Percentiles rank a stretch among this genome's conserved stretches.
Evolutionary conservation across 768 basidiomycete species (phyloP).

Genomic region (Leucocoprinus birnbaumii): DNA sequence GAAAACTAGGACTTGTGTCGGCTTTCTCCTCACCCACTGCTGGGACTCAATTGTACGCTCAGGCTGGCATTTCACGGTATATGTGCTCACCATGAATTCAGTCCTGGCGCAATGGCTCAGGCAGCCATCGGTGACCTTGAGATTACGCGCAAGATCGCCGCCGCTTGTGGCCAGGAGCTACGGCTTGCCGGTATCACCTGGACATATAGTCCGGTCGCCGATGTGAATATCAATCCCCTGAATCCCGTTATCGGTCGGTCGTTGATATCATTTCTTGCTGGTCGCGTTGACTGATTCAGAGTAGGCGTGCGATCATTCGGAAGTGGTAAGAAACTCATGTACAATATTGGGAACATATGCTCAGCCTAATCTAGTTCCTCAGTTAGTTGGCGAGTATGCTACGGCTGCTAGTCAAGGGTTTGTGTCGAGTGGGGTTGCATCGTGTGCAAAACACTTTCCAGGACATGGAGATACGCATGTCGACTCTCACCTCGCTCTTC

Average conservation of each 20-base stretch:
- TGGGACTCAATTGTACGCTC: slow-evolving; percentile 66
- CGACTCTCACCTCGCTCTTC: slow-evolving; percentile 68
- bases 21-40: slow-evolving; percentile 56
- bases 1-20: slow-evolving; percentile 55
- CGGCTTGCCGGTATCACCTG: slow-evolving; percentile 65
- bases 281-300: background rate
- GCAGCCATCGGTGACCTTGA: slow-evolving; percentile 50
- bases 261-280: background rate
- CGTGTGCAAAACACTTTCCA: slow-evolving; percentile 70
- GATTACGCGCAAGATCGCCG: slow-evolving; percentile 40
- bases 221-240: slow-evolving; percentile 65
- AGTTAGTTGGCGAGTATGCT: slow-evolving; percentile 46
- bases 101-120: slow-evolving; percentile 74
- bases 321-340: slow-evolving; percentile 40
- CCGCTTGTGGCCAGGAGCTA: slow-evolving; percentile 53
- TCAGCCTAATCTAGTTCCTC: slow-evolving; percentile 41
- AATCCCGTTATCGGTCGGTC: slow-evolving; percentile 70
- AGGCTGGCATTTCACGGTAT: background rate
- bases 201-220: slow-evolving; percentile 69
- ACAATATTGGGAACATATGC: background rate
- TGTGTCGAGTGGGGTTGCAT: slow-evolving; percentile 46
- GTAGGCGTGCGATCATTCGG: slow-evolving; percentile 70
- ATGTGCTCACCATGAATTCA: slow-evolving; percentile 19
- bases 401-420: slow-evolving; percentile 47
- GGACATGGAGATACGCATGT: slow-evolving; percentile 74